Percentiles rank a stretch among this genome's conserved stretches.
Conservation (phyloP, 164 flowering plant genomes). For the Echeveria elegans region DNA sequence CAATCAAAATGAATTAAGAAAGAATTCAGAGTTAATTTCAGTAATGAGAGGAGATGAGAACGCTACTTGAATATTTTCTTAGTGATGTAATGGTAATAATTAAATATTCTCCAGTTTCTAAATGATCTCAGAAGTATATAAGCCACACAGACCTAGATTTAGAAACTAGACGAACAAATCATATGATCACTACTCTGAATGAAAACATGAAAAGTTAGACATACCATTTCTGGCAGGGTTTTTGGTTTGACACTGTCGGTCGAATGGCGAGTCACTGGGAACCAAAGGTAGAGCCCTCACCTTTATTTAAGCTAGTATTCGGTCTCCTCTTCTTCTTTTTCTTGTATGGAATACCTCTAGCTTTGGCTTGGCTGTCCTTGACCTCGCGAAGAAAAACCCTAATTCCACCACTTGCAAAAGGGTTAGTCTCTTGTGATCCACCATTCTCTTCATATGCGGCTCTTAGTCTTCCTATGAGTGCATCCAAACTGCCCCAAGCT, state of each 20-base stretch:
- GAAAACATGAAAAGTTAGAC: background rate
- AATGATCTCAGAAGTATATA: background rate
- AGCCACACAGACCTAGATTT: background rate
- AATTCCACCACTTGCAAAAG: conserved; percentile 46
- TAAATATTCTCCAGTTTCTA: no score
- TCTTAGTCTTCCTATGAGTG: conserved; percentile 49
- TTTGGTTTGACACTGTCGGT: background rate
- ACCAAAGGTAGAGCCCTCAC: background rate
- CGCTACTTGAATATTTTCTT: background rate
- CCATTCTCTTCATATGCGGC: conserved; percentile 63
- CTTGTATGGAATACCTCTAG: conserved; percentile 53
- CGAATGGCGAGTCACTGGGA: background rate
- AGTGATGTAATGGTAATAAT: background rate
- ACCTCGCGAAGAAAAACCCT: conserved; percentile 41
- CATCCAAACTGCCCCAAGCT: conserved; percentile 60
- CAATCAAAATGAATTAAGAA: no score
- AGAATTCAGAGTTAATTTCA: no score
- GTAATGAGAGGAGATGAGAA: background rate
- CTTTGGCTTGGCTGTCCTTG: conserved; percentile 48
- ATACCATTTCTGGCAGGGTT: background rate
- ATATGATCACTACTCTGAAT: background rate
- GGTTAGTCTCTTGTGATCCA: conserved; percentile 41
- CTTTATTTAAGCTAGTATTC: conserved; percentile 1
- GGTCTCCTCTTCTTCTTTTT: conserved; percentile 44
- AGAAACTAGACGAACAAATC: background rate